Conservation (phyloP, 1,284 basidiomycete species). For the Rugosomyces carneus region DNA sequence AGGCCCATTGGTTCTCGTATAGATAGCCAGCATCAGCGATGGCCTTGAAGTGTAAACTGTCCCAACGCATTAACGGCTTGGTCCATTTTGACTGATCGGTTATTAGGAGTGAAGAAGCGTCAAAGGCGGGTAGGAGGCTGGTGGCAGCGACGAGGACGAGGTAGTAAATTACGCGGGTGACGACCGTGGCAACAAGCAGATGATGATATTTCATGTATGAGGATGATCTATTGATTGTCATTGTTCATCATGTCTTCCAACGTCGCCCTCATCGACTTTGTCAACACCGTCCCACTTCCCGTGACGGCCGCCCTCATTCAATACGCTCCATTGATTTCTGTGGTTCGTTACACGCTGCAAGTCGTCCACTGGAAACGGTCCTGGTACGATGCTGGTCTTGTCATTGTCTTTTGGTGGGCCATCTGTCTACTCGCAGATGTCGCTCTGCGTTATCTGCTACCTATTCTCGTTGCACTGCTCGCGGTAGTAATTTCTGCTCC, state of each 20-base stretch:
- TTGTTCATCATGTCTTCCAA: background rate
- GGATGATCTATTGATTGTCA: too few species aligned
- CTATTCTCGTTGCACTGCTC: slow-evolving; percentile 42
- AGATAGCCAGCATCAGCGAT: slow-evolving; percentile 63
- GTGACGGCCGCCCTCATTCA: slow-evolving; percentile 52
- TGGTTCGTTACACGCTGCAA: slow-evolving; percentile 43
- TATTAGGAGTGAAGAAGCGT: slow-evolving; percentile 34
- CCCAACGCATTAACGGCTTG: slow-evolving; percentile 72
- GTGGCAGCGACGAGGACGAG: slow-evolving; percentile 17
- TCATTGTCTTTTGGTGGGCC: slow-evolving; percentile 71
- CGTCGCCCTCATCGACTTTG: slow-evolving; percentile 39
- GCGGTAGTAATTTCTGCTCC: slow-evolving; percentile 33
- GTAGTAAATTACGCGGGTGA: slow-evolving; percentile 14
- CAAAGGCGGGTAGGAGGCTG: slow-evolving; percentile 25
- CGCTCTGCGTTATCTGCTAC: slow-evolving; percentile 32
- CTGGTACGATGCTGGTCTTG: slow-evolving; percentile 65
- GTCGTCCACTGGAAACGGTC: slow-evolving; percentile 56
- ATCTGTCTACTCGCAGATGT: slow-evolving; percentile 59
- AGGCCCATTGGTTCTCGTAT: slow-evolving; percentile 87
- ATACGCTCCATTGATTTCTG: slow-evolving; percentile 50
- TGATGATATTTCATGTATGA: background rate
- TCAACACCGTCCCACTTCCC: slow-evolving; percentile 54
- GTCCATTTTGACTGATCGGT: slow-evolving; percentile 19
- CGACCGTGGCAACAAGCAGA: slow-evolving; percentile 6
- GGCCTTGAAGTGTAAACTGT: slow-evolving; percentile 74